phyloP scores from a whole-genome alignment of 768 basidiomycete genomes.

The Agrocybe praecox region DNA sequence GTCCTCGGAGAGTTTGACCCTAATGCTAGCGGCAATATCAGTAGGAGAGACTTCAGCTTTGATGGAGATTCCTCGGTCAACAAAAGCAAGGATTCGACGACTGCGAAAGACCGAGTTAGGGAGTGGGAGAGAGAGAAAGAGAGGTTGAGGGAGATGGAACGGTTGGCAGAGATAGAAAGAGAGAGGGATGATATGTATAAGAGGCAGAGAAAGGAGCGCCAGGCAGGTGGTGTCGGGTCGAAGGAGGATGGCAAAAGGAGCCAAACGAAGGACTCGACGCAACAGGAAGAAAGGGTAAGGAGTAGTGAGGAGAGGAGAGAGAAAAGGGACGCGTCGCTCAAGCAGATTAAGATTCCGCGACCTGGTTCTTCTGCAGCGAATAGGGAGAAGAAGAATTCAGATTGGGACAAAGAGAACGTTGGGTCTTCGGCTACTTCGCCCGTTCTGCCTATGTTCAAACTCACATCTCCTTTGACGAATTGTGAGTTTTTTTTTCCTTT shows the following conservation, averaged over 20 bases:
- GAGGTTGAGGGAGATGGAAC: constrained; percentile 69
- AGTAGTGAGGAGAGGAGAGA: constrained; percentile 13
- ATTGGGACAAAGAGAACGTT: constrained; percentile 29
- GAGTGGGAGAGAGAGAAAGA: constrained; percentile 80
- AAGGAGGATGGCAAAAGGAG: constrained; percentile 27
- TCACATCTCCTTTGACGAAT: constrained; percentile 31
- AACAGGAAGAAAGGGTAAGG: constrained; percentile 7
- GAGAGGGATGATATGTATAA: constrained; percentile 48
- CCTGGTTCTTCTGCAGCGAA: not conserved
- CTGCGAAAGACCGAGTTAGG: constrained; percentile 61
- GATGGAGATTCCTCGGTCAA: constrained; percentile 14
- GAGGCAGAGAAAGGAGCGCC: constrained; percentile 33
- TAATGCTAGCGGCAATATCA: constrained; percentile 2
- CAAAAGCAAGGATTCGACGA: constrained; percentile 43
- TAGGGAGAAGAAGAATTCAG: constrained; percentile 7
- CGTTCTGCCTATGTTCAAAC: constrained; percentile 26
- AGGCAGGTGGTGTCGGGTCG: constrained; percentile 13
- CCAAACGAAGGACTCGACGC: constrained; percentile 24
- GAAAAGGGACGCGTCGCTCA: constrained; percentile 17
- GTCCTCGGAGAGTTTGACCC: constrained; percentile 21
- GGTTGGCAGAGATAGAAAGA: constrained; percentile 57
- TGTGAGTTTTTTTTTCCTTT: constrained; percentile 19
- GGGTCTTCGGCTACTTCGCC: constrained; percentile 24
- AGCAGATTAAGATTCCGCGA: constrained; percentile 18
- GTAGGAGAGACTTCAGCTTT: constrained; percentile 7